Conservation (phyloP, 352 stramenopile species). For the Phytophthora europaea region DNA sequence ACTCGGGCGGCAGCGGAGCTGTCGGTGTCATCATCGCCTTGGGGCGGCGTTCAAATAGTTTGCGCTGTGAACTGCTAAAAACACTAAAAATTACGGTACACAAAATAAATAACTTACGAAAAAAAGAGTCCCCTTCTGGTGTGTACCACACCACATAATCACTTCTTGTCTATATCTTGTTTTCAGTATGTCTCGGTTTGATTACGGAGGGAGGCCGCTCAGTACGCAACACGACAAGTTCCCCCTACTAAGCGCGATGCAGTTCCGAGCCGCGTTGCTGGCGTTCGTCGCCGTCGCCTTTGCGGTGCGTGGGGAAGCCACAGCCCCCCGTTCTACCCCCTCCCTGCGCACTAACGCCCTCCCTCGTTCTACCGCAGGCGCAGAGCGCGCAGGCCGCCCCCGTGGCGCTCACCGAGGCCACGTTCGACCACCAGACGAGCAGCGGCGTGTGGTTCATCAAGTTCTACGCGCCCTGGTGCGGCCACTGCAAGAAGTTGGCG, state of each 20-base stretch:
- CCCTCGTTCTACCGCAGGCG: not conserved
- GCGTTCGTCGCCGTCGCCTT: slow-evolving; percentile 42
- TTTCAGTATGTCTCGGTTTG: slow-evolving; percentile 2
- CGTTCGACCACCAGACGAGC: slow-evolving; percentile 71
- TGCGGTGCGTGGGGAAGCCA: not conserved
- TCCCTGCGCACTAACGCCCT: not conserved
- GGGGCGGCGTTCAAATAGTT: too few relatives aligned
- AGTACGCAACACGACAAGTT: slow-evolving; percentile 27
- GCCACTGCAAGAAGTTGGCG: slow-evolving; percentile 86
- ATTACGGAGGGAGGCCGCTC: slow-evolving; percentile 16
- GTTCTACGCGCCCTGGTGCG: slow-evolving; percentile 90
- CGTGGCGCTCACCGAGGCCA: slow-evolving; percentile 52
- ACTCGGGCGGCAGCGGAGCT: slow-evolving; percentile 53
- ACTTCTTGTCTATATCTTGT: not conserved
- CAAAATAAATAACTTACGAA: too few relatives aligned
- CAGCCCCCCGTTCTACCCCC: not conserved
- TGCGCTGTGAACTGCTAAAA: too few relatives aligned
- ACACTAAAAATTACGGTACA: not conserved
- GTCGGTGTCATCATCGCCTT: not conserved
- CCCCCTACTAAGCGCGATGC: slow-evolving; percentile 21
- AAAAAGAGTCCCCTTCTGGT: not conserved
- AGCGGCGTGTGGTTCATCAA: slow-evolving; percentile 80
- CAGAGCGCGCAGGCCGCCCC: slow-evolving; percentile 36
- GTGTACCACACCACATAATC: slow-evolving; percentile 8
- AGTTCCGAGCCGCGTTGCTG: slow-evolving; percentile 28